Evolutionary conservation across 345 rosid genomes (phyloP), one percentile per base, ranked within the genome.

Genomic region (Turritis glabra): DNA sequence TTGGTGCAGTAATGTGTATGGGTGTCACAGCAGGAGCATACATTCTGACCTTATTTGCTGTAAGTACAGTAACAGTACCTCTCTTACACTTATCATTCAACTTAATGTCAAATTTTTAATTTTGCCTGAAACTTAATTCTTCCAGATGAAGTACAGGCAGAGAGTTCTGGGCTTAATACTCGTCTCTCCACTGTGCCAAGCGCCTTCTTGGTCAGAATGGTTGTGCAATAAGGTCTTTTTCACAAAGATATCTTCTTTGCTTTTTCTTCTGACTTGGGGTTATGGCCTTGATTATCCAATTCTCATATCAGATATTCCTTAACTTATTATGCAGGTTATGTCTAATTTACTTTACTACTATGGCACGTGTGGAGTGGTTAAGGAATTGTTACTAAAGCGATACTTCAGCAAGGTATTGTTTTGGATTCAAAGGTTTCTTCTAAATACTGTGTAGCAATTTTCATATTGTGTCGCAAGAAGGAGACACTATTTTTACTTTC

Each of bases 11-110:
- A 27, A 92, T 92, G 98, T 96, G 99, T 71, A 84, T 96, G 96
- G 99, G 99, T 62, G 98, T 92, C 72, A 89, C 95, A 47, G 96
- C 97, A 29, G 99, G 99, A 81, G 99, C 99, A 18, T 92, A 96
- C 78, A 77, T 92, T 81, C 89, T 96, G 72, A 88, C 98, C 43
- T 71, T 90, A 33, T 96, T 96, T 81, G 96, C 99, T 61, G 99
- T 96, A 81, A 82, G 96, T 71, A 55, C 54, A 30, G 53, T 46
- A 38, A 74, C 7, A 13, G 14, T 27, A 9, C 25, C 3, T 38
- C 15, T 38, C 47, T 59, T 8, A 18, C 10, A 64, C 33, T 27
- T 35, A 29, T 67, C 15, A 43, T 60, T 35, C 41, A n/a, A 25
- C 25, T 30, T 40, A 52, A n/a, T 58, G 5, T 65, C 51, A 10